Percentiles rank a stretch among this genome's conserved stretches.
phyloP scores from a whole-genome alignment of 345 rosid genomes.

The Euphorbia tirucalli region DNA sequence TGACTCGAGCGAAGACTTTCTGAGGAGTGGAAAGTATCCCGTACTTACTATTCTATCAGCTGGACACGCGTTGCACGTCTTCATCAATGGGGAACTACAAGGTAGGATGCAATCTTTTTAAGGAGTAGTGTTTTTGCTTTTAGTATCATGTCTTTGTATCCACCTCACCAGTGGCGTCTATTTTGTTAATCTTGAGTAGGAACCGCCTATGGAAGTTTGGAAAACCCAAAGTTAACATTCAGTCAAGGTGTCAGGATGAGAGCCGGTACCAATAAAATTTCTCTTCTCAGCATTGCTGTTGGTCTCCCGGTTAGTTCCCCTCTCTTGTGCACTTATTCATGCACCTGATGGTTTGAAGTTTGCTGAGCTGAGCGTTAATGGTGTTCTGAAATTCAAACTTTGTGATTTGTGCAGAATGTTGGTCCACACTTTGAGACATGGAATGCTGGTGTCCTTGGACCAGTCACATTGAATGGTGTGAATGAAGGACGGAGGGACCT shows the following conservation, averaged over 20 bases:
- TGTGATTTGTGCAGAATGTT: conserved; percentile 61
- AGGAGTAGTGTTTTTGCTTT: background rate
- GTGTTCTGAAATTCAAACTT: conserved; percentile 14
- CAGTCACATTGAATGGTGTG: conserved; percentile 73
- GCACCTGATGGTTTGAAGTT: background rate
- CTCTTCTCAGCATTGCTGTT: conserved; percentile 85
- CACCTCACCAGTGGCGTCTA: background rate
- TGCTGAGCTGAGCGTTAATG: background rate
- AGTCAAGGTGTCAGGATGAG: conserved; percentile 65
- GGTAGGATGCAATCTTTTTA: conserved; percentile 38
- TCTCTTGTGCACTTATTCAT: conserved; percentile 15
- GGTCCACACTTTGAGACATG: conserved; percentile 98
- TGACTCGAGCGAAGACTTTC: conserved; percentile 34
- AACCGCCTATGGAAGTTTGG: conserved; percentile 85
- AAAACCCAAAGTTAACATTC: conserved; percentile 79
- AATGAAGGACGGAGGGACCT: conserved; percentile 77
- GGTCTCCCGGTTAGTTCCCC: conserved; percentile 87
- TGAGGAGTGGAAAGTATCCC: conserved; percentile 31
- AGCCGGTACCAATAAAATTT: conserved; percentile 81
- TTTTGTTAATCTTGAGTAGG: conserved; percentile 41
- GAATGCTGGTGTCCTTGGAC: conserved; percentile 97
- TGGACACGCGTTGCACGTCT: conserved; percentile 74
- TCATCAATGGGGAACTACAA: conserved; percentile 69
- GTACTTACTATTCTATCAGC: conserved; percentile 62
- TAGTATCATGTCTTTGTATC: background rate